Conservation (phyloP, 257 asterid genomes). For the Forsythia suspensa region DNA sequence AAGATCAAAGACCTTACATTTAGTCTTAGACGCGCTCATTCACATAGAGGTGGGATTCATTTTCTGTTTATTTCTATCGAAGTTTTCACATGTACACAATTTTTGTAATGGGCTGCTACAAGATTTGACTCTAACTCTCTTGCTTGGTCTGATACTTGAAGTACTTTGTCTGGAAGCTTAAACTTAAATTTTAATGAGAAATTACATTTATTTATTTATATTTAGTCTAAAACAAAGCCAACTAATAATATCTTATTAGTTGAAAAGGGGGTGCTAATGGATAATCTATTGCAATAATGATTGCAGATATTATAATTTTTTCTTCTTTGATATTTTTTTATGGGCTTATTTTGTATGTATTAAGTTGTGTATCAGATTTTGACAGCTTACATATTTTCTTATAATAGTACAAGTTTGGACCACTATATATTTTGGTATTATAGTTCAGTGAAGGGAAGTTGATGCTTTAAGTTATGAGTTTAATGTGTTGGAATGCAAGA, state of each 20-base stretch:
- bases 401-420: background rate
- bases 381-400: slow-evolving; percentile 15
- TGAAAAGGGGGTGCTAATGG: background rate
- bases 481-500: slow-evolving; percentile 14
- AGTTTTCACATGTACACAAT: too few relatives aligned
- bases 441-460: slow-evolving; percentile 26
- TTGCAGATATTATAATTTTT: background rate
- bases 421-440: background rate
- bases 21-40: too few relatives aligned
- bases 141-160: too few relatives aligned
- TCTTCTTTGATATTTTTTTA: background rate
- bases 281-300: background rate
- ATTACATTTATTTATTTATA: too few relatives aligned
- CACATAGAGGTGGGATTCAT: too few relatives aligned
- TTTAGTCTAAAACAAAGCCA: background rate
- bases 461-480: slow-evolving; percentile 19
- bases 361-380: background rate
- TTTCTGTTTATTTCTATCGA: too few relatives aligned
- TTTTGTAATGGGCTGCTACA: too few relatives aligned
- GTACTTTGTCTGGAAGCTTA: too few relatives aligned
- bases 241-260: background rate
- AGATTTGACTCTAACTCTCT: too few relatives aligned
- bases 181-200: too few relatives aligned
- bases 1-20: too few relatives aligned
- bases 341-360: slow-evolving; percentile 15